phyloP scores from a whole-genome alignment of 2,329 filamentous ascomycete species.

The Fulvia fulva region DNA sequence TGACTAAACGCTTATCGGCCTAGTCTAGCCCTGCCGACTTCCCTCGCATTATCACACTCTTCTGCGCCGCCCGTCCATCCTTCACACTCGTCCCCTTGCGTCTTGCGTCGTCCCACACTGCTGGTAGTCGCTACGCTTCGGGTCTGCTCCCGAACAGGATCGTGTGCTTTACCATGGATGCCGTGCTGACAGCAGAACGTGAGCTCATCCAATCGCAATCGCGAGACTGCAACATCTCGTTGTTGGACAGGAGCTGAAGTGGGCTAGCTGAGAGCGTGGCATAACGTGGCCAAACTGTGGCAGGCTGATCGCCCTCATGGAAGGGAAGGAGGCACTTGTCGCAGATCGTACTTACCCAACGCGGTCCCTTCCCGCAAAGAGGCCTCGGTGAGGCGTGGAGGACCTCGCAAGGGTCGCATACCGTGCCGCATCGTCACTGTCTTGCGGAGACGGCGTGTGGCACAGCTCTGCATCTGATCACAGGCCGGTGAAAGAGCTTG shows the following conservation, averaged over 20 bases:
- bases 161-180: not conserved
- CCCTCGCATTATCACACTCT: constrained; percentile 5
- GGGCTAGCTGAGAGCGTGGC: not conserved
- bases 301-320: not conserved
- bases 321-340: not conserved
- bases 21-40: not conserved
- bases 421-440: not conserved
- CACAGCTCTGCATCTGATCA: not conserved
- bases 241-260: not conserved
- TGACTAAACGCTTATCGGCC: not conserved
- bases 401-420: not conserved
- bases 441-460: not conserved
- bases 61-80: not conserved
- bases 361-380: not conserved
- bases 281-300: not conserved
- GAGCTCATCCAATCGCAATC: not conserved
- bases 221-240: not conserved
- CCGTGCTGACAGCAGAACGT: not conserved
- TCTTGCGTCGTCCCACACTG: not conserved
- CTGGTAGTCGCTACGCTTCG: not conserved
- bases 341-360: not conserved
- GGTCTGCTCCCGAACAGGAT: not conserved
- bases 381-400: not conserved
- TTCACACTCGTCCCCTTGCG: not conserved
- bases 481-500: not conserved